Evolutionary conservation across 306 rosid species (phyloP).

Genomic region (Quercus alba): DNA sequence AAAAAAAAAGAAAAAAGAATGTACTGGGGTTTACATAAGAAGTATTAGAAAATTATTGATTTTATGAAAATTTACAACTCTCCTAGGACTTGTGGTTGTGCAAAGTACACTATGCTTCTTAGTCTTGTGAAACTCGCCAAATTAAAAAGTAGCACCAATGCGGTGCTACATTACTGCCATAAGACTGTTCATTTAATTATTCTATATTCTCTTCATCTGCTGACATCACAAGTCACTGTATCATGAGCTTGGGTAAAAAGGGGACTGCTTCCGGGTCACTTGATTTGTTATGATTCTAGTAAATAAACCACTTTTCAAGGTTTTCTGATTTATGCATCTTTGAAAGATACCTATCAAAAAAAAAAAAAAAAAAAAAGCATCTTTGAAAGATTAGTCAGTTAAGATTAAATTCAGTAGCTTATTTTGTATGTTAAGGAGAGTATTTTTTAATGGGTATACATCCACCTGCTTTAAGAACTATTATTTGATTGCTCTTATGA

Average conservation of each 20-base stretch:
- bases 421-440: neutral
- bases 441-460: too few relatives aligned
- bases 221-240: neutral
- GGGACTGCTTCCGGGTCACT: too few relatives aligned
- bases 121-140: neutral
- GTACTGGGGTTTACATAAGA: neutral
- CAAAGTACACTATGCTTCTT: neutral
- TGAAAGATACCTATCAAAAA: neutral
- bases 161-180: neutral
- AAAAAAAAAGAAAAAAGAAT: neutral
- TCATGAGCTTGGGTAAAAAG: too few relatives aligned
- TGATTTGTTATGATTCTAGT: neutral
- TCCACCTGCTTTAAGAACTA: too few relatives aligned
- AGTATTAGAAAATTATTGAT: neutral
- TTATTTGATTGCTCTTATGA: too few relatives aligned
- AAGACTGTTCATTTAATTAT: neutral
- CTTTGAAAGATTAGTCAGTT: neutral
- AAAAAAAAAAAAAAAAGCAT: too few relatives aligned
- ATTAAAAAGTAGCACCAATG: neutral
- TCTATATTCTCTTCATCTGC: neutral
- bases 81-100: neutral
- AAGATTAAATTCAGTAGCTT: neutral
- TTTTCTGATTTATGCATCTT: neutral
- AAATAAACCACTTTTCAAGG: neutral
- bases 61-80: neutral